Conservation (phyloP, 2,329 filamentous ascomycete genomes). For the Monosporascus sp. region DNA sequence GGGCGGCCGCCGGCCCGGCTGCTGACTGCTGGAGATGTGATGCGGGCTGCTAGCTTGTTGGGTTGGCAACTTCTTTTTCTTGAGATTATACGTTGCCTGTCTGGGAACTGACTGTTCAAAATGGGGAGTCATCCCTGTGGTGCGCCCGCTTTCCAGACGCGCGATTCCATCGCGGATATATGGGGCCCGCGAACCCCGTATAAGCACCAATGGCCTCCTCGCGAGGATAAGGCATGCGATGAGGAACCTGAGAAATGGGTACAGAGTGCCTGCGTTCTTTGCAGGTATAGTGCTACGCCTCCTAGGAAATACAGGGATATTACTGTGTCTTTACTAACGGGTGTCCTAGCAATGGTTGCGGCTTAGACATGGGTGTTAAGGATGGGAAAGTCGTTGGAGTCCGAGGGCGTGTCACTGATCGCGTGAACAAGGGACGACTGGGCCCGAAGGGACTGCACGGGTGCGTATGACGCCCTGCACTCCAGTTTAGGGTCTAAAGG, state of each 20-base stretch:
- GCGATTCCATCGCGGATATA: conserved; percentile 28
- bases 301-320: too few species aligned
- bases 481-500: conserved; percentile 9
- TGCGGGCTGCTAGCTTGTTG: too few species aligned
- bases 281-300: too few species aligned
- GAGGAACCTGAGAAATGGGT: conserved; percentile 30
- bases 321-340: too few species aligned
- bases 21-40: too few species aligned
- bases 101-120: too few species aligned
- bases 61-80: too few species aligned
- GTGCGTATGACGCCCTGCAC: conserved; percentile 9
- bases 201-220: conserved; percentile 29
- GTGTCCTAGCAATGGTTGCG: too few species aligned
- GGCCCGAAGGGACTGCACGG: conserved; percentile 31
- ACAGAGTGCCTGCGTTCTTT: conserved; percentile 20
- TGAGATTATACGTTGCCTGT: too few species aligned
- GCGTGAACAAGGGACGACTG: conserved; percentile 30
- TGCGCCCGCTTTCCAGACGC: background rate
- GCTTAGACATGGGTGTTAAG: too few species aligned
- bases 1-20: too few species aligned
- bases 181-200: conserved; percentile 28
- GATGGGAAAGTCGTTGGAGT: conserved; percentile 29
- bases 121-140: too few species aligned
- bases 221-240: conserved; percentile 24
- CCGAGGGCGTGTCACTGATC: conserved; percentile 25